Conservation (phyloP, 169 alveolate species). For the Fabrea salina region DNA sequence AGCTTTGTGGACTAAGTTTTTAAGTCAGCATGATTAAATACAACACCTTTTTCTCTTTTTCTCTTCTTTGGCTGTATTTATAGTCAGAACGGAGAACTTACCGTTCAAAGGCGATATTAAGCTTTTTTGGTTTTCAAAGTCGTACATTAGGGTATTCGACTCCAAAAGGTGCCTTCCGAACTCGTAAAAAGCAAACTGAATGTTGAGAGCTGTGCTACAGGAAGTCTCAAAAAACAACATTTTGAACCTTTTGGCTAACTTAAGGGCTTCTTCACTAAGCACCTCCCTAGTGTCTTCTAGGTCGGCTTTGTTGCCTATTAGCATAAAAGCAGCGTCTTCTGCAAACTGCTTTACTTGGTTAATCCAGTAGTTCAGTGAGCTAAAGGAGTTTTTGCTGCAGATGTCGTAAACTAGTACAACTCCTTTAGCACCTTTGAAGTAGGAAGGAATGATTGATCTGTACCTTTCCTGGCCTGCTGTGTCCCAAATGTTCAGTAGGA, state of each 20-base stretch:
- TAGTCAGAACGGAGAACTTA: too few relatives aligned
- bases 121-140: too few relatives aligned
- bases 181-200: not conserved
- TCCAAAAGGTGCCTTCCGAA: too few relatives aligned
- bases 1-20: constrained; percentile 47
- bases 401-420: constrained; percentile 73
- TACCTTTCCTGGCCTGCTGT: constrained; percentile 79
- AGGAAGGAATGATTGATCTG: constrained; percentile 62
- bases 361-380: constrained; percentile 57
- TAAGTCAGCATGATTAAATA: not conserved
- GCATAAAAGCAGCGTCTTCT: constrained; percentile 52
- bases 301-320: constrained; percentile 74
- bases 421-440: constrained; percentile 74
- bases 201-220: constrained; percentile 28
- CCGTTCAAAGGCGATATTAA: too few relatives aligned
- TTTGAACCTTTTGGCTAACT: constrained; percentile 51
- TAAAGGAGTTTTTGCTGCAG: constrained; percentile 56
- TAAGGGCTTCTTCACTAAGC: constrained; percentile 56
- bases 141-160: too few relatives aligned
- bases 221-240: constrained; percentile 69
- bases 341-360: constrained; percentile 57
- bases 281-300: constrained; percentile 55
- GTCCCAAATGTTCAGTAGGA: constrained; percentile 79
- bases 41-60: too few relatives aligned
- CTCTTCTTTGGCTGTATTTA: too few relatives aligned